Percentiles rank a stretch among this genome's conserved stretches.
Conservation (phyloP, 1,139 yeast species). For the Meyerozyma smithsonii region DNA sequence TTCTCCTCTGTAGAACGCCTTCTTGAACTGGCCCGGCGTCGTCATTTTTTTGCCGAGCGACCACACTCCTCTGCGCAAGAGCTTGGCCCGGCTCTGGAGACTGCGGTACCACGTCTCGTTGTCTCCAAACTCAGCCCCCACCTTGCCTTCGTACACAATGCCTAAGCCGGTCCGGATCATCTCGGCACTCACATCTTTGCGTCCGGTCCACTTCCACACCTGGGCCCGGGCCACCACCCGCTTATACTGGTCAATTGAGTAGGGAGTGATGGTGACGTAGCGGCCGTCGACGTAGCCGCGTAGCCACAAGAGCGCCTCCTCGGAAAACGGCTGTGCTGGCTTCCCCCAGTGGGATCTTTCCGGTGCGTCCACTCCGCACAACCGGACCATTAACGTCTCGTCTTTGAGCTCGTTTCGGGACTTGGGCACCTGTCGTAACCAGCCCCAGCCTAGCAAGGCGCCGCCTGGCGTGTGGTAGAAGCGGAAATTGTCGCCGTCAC, state of each 20-base stretch:
- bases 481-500: constrained; percentile 95
- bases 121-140: constrained; percentile 83
- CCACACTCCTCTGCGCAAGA: constrained; percentile 68
- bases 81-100: constrained; percentile 58
- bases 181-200: constrained; percentile 77
- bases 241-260: constrained; percentile 81
- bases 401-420: constrained; percentile 46
- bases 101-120: constrained; percentile 54
- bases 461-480: constrained; percentile 96
- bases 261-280: constrained; percentile 69
- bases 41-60: constrained; percentile 44
- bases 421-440: constrained; percentile 57
- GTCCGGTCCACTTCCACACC: constrained; percentile 71
- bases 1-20: constrained; percentile 10
- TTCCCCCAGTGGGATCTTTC: constrained; percentile 94
- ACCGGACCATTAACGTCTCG: constrained; percentile 60
- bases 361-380: constrained; percentile 98
- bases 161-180: constrained; percentile 84
- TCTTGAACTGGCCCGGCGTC: constrained; percentile 84
- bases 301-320: constrained; percentile 81
- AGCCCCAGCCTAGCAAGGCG: constrained; percentile 82
- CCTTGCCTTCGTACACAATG: constrained; percentile 77
- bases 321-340: constrained; percentile 84
- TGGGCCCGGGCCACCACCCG: constrained; percentile 81
- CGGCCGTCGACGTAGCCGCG: constrained; percentile 58